These are phyloP conservation scores for Phytophthora kernoviae DNA, from an alignment of 352 stramenopile species.

Conservation along the genomic window DNA sequence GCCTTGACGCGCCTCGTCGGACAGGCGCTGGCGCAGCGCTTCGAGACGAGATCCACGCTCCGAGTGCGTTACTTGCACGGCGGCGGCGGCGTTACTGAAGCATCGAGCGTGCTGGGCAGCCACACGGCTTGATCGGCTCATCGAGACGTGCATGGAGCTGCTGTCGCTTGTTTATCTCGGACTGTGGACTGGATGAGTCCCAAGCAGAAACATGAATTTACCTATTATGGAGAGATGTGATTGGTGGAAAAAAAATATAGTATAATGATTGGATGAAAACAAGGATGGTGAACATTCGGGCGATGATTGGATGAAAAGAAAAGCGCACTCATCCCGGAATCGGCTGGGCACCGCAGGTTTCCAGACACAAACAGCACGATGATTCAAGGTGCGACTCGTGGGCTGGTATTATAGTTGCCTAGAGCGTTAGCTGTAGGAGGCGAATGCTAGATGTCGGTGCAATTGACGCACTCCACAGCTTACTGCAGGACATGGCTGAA, in stretches of 20 bases:
- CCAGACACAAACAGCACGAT: constrained; percentile 33
- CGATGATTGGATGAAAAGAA: constrained; percentile 22
- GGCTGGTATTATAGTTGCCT: constrained; percentile 53
- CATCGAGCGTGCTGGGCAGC: constrained; percentile 15
- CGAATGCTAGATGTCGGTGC: constrained; percentile 39
- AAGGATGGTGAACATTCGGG: no score
- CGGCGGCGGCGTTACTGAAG: constrained; percentile 41
- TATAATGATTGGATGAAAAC: constrained; percentile 22
- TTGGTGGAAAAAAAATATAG: constrained; percentile 16
- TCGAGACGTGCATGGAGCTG: constrained; percentile 19
- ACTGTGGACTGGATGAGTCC: no score
- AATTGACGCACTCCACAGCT: constrained; percentile 47
- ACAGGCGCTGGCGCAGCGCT: constrained; percentile 66
- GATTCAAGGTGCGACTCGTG: constrained; percentile 51
- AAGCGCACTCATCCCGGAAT: constrained; percentile 6
- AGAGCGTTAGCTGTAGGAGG: constrained; percentile 40
- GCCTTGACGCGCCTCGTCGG: constrained; percentile 59
- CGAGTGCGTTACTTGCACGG: constrained; percentile 71
- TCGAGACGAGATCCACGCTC: constrained; percentile 65
- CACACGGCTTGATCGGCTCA: constrained; percentile 9
- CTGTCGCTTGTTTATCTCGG: constrained; percentile 20
- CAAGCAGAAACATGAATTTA: constrained; percentile 6
- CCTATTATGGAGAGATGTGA: not conserved
- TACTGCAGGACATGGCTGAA: constrained; percentile 43
- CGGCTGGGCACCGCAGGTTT: no score